These are phyloP conservation scores for Colletotrichum sublineola DNA, from an alignment of 2,329 filamentous ascomycete species.

Conservation along the genomic window DNA sequence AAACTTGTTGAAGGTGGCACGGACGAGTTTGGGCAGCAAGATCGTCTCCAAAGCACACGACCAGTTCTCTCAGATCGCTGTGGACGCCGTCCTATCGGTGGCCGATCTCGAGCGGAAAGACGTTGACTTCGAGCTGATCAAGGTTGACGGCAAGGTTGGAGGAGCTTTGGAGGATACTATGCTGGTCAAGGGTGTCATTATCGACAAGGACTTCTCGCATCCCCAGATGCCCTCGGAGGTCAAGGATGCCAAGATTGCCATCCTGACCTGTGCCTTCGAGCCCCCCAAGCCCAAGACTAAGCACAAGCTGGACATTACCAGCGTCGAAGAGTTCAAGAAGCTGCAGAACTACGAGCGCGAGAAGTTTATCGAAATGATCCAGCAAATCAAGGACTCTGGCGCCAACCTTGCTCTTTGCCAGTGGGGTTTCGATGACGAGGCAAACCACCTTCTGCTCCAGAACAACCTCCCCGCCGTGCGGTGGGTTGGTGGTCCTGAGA, in stretches of 20 bases:
- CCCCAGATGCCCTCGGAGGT: constrained; percentile 99
- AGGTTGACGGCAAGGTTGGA: constrained; percentile 98
- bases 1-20: constrained; percentile 94
- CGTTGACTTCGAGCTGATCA: constrained; percentile 98
- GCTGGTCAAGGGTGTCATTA: constrained; percentile 96
- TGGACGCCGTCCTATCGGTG: constrained; percentile 96
- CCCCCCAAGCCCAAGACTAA: constrained; percentile 99
- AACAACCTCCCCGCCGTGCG: constrained; percentile 95
- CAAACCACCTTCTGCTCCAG: constrained; percentile 96
- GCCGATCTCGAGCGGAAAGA: constrained; percentile 96
- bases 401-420: constrained; percentile 99
- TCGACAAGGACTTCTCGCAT: constrained; percentile 99
- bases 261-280: constrained; percentile 97
- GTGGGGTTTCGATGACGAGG: constrained; percentile 99
- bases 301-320: constrained; percentile 98
- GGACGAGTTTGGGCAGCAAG: constrained; percentile 96
- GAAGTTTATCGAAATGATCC: constrained; percentile 99
- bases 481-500: constrained; percentile 98
- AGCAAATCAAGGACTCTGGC: constrained; percentile 96
- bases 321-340: constrained; percentile 98
- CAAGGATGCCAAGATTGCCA: constrained; percentile 94
- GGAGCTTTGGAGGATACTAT: constrained; percentile 93
- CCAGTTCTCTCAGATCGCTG: constrained; percentile 96
- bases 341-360: constrained; percentile 94
- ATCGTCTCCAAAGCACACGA: constrained; percentile 99